phyloP scores from a whole-genome alignment of 352 stramenopile species.

The Phytophthora hybrid region DNA sequence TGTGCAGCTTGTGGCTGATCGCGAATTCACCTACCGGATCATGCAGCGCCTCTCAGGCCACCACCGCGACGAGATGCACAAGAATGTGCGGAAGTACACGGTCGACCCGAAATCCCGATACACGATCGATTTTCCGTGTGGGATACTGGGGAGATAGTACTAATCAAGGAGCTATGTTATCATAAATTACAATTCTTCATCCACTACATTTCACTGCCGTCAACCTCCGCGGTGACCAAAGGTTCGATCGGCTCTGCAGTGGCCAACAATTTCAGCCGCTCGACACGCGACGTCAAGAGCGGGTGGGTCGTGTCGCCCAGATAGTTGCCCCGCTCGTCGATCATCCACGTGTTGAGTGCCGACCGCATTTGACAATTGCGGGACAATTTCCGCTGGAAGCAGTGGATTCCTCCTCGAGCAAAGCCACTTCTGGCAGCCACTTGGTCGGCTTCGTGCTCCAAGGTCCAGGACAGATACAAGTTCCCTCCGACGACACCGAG shows the following conservation, averaged over 20 bases:
- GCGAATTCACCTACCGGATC: no score
- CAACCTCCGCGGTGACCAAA: slow-evolving; percentile 19
- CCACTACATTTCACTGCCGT: slow-evolving; percentile 20
- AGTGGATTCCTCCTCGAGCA: slow-evolving; percentile 71
- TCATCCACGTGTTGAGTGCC: slow-evolving; percentile 68
- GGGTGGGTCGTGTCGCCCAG: slow-evolving; percentile 82
- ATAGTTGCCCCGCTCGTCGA: slow-evolving; percentile 85
- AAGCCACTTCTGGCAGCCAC: slow-evolving; percentile 75
- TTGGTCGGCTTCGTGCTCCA: slow-evolving; percentile 86
- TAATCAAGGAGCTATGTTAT: background rate
- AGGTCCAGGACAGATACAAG: slow-evolving; percentile 76
- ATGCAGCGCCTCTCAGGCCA: no score
- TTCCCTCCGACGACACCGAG: slow-evolving; percentile 60
- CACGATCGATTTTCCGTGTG: background rate
- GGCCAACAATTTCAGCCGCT: slow-evolving; percentile 65
- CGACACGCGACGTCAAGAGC: slow-evolving; percentile 76
- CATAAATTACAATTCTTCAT: background rate
- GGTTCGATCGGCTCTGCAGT: slow-evolving; percentile 25
- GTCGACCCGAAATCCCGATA: background rate
- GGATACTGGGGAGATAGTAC: background rate
- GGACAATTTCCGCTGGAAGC: slow-evolving; percentile 78
- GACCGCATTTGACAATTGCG: slow-evolving; percentile 79
- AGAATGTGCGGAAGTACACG: slow-evolving; percentile 1
- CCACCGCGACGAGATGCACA: no score
- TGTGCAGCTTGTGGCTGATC: no score